A percentile compares a stretch with the other conserved stretches of the same genome.
Conservation (phyloP, 805 yeast species). For the Saturnispora gosingensis region DNA sequence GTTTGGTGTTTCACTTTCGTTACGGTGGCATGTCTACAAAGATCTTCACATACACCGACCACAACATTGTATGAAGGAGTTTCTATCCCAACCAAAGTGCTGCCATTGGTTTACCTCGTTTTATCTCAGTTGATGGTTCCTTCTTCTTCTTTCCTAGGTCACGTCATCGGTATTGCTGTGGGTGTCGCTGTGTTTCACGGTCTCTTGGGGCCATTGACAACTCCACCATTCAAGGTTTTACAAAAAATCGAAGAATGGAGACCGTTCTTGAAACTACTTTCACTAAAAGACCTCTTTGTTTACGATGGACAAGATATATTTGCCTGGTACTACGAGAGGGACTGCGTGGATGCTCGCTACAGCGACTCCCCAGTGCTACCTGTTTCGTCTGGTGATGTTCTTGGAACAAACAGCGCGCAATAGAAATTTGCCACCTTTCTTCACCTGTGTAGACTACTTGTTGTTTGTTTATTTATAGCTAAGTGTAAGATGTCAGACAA, state of each 20-base stretch:
- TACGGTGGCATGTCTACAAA: slow-evolving; percentile 46
- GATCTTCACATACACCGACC: slow-evolving; percentile 14
- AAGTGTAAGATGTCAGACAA: slow-evolving; percentile 50
- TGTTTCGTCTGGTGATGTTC: background rate
- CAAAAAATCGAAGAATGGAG: slow-evolving; percentile 48
- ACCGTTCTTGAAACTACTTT: slow-evolving; percentile 31
- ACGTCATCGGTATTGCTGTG: slow-evolving; percentile 52
- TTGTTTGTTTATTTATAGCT: background rate
- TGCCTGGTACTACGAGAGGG: slow-evolving; percentile 2
- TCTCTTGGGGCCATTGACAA: slow-evolving; percentile 43
- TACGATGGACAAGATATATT: background rate
- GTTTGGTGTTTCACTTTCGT: slow-evolving; percentile 66
- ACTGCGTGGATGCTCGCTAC: slow-evolving; percentile 1
- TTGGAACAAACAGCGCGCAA: background rate
- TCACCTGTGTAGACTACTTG: background rate
- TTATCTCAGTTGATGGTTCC: slow-evolving; percentile 48
- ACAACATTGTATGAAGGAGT: slow-evolving; percentile 25
- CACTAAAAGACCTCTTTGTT: slow-evolving; percentile 2
- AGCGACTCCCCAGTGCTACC: background rate
- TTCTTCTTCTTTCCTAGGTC: slow-evolving; percentile 65
- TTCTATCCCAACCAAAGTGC: slow-evolving; percentile 46
- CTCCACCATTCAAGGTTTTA: slow-evolving; percentile 59
- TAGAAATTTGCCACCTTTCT: background rate
- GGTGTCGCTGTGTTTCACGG: slow-evolving; percentile 60
- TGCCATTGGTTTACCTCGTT: slow-evolving; percentile 48